Evolutionary conservation across 2,329 filamentous ascomycete genomes (phyloP).

Genomic region (Microdochium paspali): DNA sequence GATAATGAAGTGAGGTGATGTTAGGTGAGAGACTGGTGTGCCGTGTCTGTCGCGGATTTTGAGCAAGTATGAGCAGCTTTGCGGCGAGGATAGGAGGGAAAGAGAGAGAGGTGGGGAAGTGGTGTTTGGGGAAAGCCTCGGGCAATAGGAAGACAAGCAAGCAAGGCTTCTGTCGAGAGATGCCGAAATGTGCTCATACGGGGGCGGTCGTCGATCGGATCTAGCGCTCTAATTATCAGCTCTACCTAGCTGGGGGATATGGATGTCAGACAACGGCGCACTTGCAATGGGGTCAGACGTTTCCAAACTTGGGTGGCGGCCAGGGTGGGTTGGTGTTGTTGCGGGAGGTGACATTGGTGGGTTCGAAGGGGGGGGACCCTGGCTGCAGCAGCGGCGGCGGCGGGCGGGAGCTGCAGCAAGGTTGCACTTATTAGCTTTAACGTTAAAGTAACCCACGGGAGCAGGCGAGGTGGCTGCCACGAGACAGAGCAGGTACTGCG

Average conservation of each 20-base stretch:
- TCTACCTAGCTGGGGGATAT: too few species aligned
- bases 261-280: not conserved
- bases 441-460: too few species aligned
- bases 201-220: too few species aligned
- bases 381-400: not conserved
- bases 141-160: not conserved
- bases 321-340: not conserved
- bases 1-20: not conserved
- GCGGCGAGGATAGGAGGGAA: not conserved
- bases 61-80: not conserved
- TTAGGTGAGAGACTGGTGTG: not conserved
- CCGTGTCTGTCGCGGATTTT: not conserved
- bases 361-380: not conserved
- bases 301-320: not conserved
- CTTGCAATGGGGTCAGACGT: not conserved
- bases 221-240: too few species aligned
- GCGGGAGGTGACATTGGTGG: not conserved
- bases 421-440: too few species aligned
- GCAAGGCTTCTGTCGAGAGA: too few species aligned
- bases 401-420: not conserved
- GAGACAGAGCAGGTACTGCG: too few species aligned
- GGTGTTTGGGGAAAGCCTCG: not conserved
- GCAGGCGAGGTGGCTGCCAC: too few species aligned
- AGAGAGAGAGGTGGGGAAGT: not conserved
- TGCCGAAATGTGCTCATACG: too few species aligned